Evolutionary conservation across 2,329 filamentous ascomycete genomes (phyloP).

Genomic region (Fusarium keratoplasticum): DNA sequence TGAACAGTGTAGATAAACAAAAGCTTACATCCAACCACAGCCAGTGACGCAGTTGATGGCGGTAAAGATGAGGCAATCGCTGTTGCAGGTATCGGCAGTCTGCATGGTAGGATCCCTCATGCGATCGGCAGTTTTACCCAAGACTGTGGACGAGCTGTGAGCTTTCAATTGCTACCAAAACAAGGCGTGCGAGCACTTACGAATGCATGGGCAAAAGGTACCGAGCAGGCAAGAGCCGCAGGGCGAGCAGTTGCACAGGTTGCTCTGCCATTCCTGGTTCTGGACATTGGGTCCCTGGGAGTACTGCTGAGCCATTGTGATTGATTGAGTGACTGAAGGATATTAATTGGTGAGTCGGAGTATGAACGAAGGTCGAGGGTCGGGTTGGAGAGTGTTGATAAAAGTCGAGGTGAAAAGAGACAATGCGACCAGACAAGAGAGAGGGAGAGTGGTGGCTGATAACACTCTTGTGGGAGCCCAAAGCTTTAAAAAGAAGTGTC

Average conservation of each 20-base stretch:
- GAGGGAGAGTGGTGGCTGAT: conserved; percentile 2
- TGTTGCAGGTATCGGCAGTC: conserved; percentile 54
- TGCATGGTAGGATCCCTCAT: conserved; percentile 57
- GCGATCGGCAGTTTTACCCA: conserved; percentile 58
- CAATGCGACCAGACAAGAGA: background rate
- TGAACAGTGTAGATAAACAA: background rate
- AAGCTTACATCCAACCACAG: conserved; percentile 58
- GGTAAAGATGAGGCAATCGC: conserved; percentile 56
- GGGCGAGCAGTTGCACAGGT: conserved; percentile 56
- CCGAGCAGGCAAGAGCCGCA: conserved; percentile 53
- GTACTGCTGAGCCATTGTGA: conserved; percentile 43
- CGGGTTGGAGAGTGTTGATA: background rate
- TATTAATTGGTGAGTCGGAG: background rate
- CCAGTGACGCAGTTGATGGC: conserved; percentile 54
- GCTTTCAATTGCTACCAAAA: background rate
- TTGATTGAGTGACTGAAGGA: background rate
- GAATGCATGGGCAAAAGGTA: conserved; percentile 56
- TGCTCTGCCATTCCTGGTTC: conserved; percentile 52
- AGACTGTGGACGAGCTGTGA: conserved; percentile 48
- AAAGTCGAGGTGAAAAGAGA: background rate
- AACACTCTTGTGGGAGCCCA: conserved; percentile 18
- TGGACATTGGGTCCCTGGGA: conserved; percentile 42
- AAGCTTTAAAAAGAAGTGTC: conserved; percentile 14
- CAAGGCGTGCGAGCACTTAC: conserved; percentile 47
- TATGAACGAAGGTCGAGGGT: background rate